Conservation (phyloP, 225 moss, liverwort and hornwort genomes). For the Antitrichia curtipendula region DNA sequence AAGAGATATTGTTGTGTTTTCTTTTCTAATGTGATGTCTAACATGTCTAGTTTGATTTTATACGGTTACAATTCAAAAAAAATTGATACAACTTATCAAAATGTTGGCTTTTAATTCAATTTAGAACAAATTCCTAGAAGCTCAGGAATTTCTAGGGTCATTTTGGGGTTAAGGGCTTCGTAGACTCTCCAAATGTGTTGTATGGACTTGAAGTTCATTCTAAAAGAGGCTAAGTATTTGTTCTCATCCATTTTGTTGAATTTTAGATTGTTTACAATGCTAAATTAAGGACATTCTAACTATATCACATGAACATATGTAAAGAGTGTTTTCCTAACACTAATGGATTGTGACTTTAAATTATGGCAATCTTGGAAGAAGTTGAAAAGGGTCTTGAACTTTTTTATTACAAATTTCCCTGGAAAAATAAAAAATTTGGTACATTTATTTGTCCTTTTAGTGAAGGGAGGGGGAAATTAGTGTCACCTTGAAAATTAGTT, state of each 20-base stretch:
- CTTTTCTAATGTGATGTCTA: too few relatives aligned
- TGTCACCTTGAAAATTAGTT: background rate
- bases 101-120: too few relatives aligned
- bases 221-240: background rate
- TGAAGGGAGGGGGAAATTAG: too few relatives aligned
- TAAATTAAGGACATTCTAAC: background rate
- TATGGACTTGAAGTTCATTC: background rate
- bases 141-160: too few relatives aligned
- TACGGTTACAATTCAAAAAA: too few relatives aligned
- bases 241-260: background rate
- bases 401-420: background rate
- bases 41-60: too few relatives aligned
- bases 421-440: background rate
- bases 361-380: background rate
- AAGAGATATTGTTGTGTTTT: too few relatives aligned
- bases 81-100: too few relatives aligned
- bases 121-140: too few relatives aligned
- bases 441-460: background rate
- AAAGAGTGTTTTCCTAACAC: background rate
- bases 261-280: background rate
- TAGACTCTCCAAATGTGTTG: background rate
- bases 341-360: background rate
- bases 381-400: too few relatives aligned
- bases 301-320: background rate
- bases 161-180: background rate